Evolutionary conservation across 2,329 filamentous ascomycete genomes (phyloP).

Genomic region (Tolypocladium guangdongense): DNA sequence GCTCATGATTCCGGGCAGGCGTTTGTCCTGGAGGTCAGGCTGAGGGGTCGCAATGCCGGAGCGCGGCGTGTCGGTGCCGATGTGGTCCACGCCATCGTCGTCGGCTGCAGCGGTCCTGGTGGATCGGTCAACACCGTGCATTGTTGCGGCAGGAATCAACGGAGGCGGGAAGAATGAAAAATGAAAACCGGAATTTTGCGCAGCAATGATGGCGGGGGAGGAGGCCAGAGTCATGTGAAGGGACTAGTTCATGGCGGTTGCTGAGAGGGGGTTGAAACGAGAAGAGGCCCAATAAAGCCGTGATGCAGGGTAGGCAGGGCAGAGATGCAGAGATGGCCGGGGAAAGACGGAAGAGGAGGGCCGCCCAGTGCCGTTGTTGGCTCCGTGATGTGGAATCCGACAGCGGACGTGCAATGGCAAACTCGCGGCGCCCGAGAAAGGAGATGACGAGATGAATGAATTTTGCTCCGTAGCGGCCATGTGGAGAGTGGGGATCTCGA

Average conservation of each 20-base stretch:
- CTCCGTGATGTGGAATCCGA: constrained; percentile 12
- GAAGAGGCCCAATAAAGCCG: background rate
- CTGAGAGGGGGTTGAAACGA: constrained; percentile 14
- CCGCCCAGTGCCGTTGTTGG: background rate
- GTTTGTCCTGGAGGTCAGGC: constrained; percentile 88
- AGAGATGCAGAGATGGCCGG: constrained; percentile 9
- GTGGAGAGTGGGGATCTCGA: constrained; percentile 16
- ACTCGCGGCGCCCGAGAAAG: constrained; percentile 8
- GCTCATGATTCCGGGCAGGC: constrained; percentile 89
- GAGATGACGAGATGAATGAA: constrained; percentile 19
- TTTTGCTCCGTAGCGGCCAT: constrained; percentile 15
- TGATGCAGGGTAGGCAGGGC: constrained; percentile 1
- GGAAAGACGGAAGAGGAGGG: constrained; percentile 16
- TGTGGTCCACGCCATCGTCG: constrained; percentile 64
- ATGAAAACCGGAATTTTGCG: constrained; percentile 7
- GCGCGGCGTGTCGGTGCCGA: constrained; percentile 77
- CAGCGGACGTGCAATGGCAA: constrained; percentile 12
- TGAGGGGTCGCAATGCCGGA: constrained; percentile 88
- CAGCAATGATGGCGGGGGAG: background rate
- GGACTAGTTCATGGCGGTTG: constrained; percentile 30
- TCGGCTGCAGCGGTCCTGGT: constrained; percentile 47
- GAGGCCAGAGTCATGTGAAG: constrained; percentile 15
- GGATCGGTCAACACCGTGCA: constrained; percentile 41
- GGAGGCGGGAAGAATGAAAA: constrained; percentile 1
- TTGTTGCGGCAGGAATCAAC: constrained; percentile 17